Base-by-base conservation (phyloP, 306 rosid genomes). In the Pachyrhizus erosus region DNA sequence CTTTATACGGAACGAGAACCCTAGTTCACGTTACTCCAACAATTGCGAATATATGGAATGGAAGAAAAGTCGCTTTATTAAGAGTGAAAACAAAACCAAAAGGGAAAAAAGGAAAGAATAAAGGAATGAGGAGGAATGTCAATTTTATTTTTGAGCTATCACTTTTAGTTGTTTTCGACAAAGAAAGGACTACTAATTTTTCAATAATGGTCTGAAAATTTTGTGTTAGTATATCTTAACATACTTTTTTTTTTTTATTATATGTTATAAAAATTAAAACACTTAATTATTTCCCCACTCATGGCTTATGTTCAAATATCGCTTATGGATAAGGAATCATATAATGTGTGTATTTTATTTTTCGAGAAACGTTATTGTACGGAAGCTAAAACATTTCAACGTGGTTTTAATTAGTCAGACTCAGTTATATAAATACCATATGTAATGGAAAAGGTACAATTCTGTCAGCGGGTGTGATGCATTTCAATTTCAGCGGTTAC, bases 51-150 rank as follows among this genome's bases (percentile, higher is more conserved):
- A 84, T 26, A 45, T 67, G 82, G 14, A 49, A 46, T 15, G 3
- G 70, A 58, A 80, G 78, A 84, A 84, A 80, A 76, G 87, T 26
- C 29, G 11, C 85, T 85, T 85, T 80, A 69, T 65, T 65, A 14
- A 43, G 49, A 34, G 49, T 34, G 58, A 2, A 73, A 67, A 26
- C n/a, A 23, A 62, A 70, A 64, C 4, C 1, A 60, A 70, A 23
- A 66, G 68, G 29, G n/a, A 68, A 67, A 84, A 31, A 54, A 62
- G 5, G 40, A 73, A 73, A 73, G 42, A 79, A 79, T 74, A 84
- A 75, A 67, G 74, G 82, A 69, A 69, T 26, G 23, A 26, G 85
- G 70, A 80, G 82, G 84, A 58, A 80, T 75, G 75, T 80, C 85
- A 60, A 74, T 75, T 55, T 84, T 80, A 3, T 27, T 27, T 27